Evolutionary conservation across 345 rosid species (phyloP).

Genomic region (Hypericum perforatum): DNA sequence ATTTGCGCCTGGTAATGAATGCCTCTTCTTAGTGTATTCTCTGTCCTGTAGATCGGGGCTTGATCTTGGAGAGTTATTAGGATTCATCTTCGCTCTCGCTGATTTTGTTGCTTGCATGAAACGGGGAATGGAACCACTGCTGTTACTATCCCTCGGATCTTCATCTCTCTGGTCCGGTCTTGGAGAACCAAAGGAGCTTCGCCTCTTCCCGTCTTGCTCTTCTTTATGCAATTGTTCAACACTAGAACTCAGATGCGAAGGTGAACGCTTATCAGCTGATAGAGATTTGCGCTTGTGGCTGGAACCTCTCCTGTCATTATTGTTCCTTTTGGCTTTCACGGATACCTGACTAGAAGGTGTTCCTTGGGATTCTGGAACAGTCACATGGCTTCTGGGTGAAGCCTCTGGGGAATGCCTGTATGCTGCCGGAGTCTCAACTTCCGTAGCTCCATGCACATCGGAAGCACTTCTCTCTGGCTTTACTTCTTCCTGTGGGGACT

Average conservation of each 20-base stretch:
- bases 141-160: slow-evolving; percentile 63
- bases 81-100: slow-evolving; percentile 73
- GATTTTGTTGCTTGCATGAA: slow-evolving; percentile 98
- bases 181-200: slow-evolving; percentile 56
- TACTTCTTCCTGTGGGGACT: slow-evolving; percentile 19
- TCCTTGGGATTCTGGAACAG: slow-evolving; percentile 64
- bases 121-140: slow-evolving; percentile 66
- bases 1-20: slow-evolving; percentile 73
- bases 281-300: slow-evolving; percentile 46
- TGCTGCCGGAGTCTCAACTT: slow-evolving; percentile 31
- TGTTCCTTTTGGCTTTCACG: slow-evolving; percentile 39
- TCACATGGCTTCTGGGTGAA: slow-evolving; percentile 47
- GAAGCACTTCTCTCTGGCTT: slow-evolving; percentile 28
- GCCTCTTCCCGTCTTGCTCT: slow-evolving; percentile 51
- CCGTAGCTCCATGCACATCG: slow-evolving; percentile 26
- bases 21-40: slow-evolving; percentile 76
- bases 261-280: slow-evolving; percentile 45
- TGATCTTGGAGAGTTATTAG: slow-evolving; percentile 80
- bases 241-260: slow-evolving; percentile 37
- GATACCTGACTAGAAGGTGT: slow-evolving; percentile 84
- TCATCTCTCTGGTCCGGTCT: slow-evolving; percentile 37
- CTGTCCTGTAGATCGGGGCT: slow-evolving; percentile 85
- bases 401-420: slow-evolving; percentile 46
- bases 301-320: slow-evolving; percentile 40
- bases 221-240: slow-evolving; percentile 52